Evolutionary conservation across 257 asterid genomes (phyloP).

Genomic region (Solanum tarapatanum): DNA sequence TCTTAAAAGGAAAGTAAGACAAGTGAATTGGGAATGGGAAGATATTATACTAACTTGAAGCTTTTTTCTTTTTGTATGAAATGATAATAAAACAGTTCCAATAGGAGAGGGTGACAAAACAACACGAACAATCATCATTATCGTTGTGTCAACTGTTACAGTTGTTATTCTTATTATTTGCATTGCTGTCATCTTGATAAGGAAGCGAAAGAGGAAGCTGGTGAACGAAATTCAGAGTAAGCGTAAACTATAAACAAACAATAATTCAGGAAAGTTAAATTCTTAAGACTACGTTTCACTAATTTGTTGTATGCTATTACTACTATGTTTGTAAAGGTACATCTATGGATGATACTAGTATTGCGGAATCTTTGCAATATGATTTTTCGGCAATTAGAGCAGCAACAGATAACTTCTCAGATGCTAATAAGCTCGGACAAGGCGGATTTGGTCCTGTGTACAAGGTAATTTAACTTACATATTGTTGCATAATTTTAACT

Average conservation of each 20-base stretch:
- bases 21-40: not conserved
- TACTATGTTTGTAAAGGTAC: not conserved
- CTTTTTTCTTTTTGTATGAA: not conserved
- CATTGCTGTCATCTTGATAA: not conserved
- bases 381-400: slow-evolving; percentile 1
- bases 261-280: not conserved
- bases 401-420: slow-evolving; percentile 13
- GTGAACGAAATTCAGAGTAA: not conserved
- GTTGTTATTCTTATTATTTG: not conserved
- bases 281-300: not conserved
- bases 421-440: slow-evolving; percentile 9
- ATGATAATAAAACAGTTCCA: not conserved
- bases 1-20: too few species aligned
- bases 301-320: not conserved
- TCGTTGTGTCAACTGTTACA: not conserved
- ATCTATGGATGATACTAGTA: not conserved
- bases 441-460: slow-evolving; percentile 20
- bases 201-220: not conserved
- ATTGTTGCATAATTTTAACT: not conserved
- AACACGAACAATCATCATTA: not conserved
- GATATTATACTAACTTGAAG: not conserved
- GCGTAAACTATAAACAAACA: not conserved
- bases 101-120: not conserved
- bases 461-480: slow-evolving; percentile 5
- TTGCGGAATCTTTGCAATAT: slow-evolving; percentile 10